A percentile compares a stretch with the other conserved stretches of the same genome.
Conservation (phyloP, 495 filamentous ascomycete species). For the Penicillium robsamsonii region DNA sequence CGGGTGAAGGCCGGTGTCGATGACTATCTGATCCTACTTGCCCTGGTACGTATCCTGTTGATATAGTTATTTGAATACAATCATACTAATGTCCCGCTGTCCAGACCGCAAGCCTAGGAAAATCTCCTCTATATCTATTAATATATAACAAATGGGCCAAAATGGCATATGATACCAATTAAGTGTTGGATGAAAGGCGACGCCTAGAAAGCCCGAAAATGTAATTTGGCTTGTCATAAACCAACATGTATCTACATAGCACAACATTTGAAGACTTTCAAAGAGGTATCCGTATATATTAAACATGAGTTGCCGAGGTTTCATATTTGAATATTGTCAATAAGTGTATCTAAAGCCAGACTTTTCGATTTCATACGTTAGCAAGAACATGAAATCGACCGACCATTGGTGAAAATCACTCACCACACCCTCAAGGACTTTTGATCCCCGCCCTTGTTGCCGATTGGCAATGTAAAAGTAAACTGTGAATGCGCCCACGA, state of each 20-base stretch:
- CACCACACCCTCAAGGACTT: constrained; percentile 55
- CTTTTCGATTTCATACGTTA: constrained; percentile 18
- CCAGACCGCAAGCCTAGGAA: constrained; percentile 17
- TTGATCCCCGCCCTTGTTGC: constrained; percentile 44
- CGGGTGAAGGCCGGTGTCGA: constrained; percentile 22
- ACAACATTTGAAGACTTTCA: not conserved
- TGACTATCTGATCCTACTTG: constrained; percentile 32
- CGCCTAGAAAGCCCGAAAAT: not conserved
- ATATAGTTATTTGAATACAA: not conserved
- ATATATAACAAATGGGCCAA: not conserved
- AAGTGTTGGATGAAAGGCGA: not conserved
- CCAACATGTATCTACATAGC: not conserved
- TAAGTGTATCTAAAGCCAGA: constrained; percentile 53
- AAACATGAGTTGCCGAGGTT: not conserved
- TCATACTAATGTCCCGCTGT: not conserved
- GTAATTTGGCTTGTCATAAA: not conserved
- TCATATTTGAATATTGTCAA: constrained; percentile 17
- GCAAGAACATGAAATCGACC: not conserved
- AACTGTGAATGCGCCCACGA: constrained; percentile 58
- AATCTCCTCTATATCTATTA: constrained; percentile 10
- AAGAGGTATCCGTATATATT: not conserved
- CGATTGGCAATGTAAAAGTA: constrained; percentile 63
- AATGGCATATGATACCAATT: not conserved
- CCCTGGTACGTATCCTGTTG: constrained; percentile 18
- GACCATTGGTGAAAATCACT: constrained; percentile 1